Base-by-base conservation (phyloP, 106 monocot genomes). In the Narthecium ossifragum region DNA sequence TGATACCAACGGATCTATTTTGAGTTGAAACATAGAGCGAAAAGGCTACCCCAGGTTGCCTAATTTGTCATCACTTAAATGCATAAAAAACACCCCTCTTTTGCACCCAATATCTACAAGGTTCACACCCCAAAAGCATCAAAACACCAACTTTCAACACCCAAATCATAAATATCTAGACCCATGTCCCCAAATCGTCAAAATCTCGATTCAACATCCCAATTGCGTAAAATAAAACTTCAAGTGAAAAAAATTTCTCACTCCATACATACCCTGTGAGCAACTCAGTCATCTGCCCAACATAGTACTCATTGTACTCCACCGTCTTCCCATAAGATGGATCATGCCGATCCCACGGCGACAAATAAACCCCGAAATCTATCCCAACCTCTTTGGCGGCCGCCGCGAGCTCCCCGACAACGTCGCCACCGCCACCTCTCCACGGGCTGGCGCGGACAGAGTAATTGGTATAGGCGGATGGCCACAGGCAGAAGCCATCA, bases 401-500 rank as follows among this genome's bases (percentile, higher is more conserved):
- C 5, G 60, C 73, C 0, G 90, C 86, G 41, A 90, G 72, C 58
- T 86, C 86, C 23, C 45, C 80, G 7, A 96, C 78, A n/a, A 96
- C 86, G 53, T 96, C 90, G 8, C 96, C 90, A 3, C 21, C 13
- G n/a, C 93, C 88, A 30, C 24, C 66, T 39, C 55, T 60, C 88
- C 89, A 93, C 10, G 68, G 61, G 59, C 75, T 73, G 17, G 80
- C 71, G 20, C 56, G 26, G 18, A 96, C 96, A 2, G 90, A 90
- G 81, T 96, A 90, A 54, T 84, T 46, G n/a, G 96, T 90, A 68
- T 81, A 84, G 31, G 59, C 63, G 11, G 96, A 90, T 8, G 90
- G 86, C 96, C 96, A 90, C 32, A 96, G 86, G 69, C 96, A 96
- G 86, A 96, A 96, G 24, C 96, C 96, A 22, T 96, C 96, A 51